A percentile compares a stretch with the other conserved stretches of the same genome.
Conservation (phyloP, 179 eudicot genomes). For the Beta macrorhiza region DNA sequence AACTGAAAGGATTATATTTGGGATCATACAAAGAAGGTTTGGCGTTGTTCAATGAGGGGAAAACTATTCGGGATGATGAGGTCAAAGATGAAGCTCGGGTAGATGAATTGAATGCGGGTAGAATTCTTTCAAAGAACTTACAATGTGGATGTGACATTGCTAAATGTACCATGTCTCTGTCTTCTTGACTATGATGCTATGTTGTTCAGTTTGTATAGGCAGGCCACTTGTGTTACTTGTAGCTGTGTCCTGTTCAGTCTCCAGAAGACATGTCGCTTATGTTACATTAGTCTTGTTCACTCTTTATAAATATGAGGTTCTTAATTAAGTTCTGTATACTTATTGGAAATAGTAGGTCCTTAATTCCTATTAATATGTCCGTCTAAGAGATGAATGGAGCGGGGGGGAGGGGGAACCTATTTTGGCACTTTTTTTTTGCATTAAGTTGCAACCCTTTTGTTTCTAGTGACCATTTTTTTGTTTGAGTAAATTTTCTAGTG, state of each 20-base stretch:
- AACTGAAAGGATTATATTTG: not conserved
- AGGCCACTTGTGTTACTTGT: not conserved
- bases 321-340: too few relatives aligned
- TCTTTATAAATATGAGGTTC: too few relatives aligned
- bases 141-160: not conserved
- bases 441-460: too few relatives aligned
- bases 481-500: too few relatives aligned
- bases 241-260: not conserved
- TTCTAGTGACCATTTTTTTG: too few relatives aligned
- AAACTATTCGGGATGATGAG: not conserved
- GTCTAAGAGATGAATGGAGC: too few relatives aligned
- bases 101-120: not conserved
- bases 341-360: too few relatives aligned
- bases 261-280: not conserved
- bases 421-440: too few relatives aligned
- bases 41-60: conserved; percentile 10
- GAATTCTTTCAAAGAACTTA: not conserved
- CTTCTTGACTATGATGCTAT: not conserved
- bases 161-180: not conserved
- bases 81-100: not conserved
- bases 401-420: too few relatives aligned
- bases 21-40: not conserved
- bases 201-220: not conserved
- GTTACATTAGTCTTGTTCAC: not conserved
- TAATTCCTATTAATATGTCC: too few relatives aligned